These are phyloP conservation scores for Pyrenochaeta sp. DNA, from an alignment of 2,329 filamentous ascomycete species.

Conservation along the genomic window DNA sequence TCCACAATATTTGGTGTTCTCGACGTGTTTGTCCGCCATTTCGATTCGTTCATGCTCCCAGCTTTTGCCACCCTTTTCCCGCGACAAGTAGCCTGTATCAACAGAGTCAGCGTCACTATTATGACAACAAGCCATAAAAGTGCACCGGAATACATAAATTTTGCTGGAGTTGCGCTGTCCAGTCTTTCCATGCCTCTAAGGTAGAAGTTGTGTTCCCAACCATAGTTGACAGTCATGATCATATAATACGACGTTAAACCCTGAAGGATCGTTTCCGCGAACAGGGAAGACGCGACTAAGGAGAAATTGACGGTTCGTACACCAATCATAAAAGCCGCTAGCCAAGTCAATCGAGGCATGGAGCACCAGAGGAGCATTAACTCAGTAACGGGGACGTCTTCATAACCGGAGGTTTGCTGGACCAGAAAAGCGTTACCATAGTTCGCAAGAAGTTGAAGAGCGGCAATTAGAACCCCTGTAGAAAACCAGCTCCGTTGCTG, in stretches of 20 bases:
- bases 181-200: conserved; percentile 16
- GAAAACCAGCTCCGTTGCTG: conserved; percentile 22
- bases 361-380: conserved; percentile 45
- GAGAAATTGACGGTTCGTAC: conserved; percentile 20
- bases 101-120: conserved; percentile 7
- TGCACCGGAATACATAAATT: conserved; percentile 42
- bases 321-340: conserved; percentile 23
- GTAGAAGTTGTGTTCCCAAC: conserved; percentile 40
- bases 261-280: conserved; percentile 39
- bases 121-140: conserved; percentile 35
- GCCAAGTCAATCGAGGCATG: conserved; percentile 41
- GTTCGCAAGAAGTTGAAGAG: conserved; percentile 32
- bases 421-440: conserved; percentile 32
- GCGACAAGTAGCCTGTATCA: conserved; percentile 9
- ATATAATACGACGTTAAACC: conserved; percentile 31
- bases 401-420: conserved; percentile 29
- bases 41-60: conserved; percentile 4
- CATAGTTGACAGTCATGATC: conserved; percentile 38
- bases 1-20: no score
- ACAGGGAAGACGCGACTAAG: conserved; percentile 22
- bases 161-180: conserved; percentile 23
- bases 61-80: conserved; percentile 1
- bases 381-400: conserved; percentile 27
- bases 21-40: background rate
- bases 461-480: conserved; percentile 28